Base-by-base conservation (phyloP, 495 filamentous ascomycete genomes). In the Neurospora sp. region DNA sequence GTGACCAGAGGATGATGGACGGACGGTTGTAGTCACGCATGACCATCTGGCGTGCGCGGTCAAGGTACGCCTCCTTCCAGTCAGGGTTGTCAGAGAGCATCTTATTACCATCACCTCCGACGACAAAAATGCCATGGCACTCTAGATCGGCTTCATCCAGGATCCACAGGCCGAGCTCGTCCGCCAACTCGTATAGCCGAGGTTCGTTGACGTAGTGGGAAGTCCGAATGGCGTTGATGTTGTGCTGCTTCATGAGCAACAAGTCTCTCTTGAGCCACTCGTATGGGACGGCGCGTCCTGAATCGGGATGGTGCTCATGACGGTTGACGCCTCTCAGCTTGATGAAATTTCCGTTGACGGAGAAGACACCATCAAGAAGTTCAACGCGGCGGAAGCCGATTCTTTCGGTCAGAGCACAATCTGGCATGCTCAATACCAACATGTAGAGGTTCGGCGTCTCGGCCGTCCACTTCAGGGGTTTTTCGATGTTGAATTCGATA, bases 121-220 rank as follows among this genome's bases (percentile, higher is more conserved):
- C 84, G 39, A 83, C 80, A 66, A 85, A 86, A 59, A 92, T 89
- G 0, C 92, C 91, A 72, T 92, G 91, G 74, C 90, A 92, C 80
- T 92, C 91, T 0, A 93, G 85, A 77, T 93, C 91, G 0, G 89
- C 89, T 79, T 93, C 91, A 70, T 92, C 90, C 72, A 93, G 84
- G 17, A 93, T 85, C 84, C 89, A 93, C 21, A 93, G 81, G 0
- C 91, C 91, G 42, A 92, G 81, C 76, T 92, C 88, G 73, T 93
- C 90, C 34, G 88, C 86, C 7, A 93, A 81, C 34, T 90, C 88
- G 73, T 91, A 90, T n/a, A 92, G 81, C 21, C 79, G 80, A 2
- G 84, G 79, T 73, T 92, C 86, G 69, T 90, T 88, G 24, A 87
- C 86, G 73, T 92, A 89, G 75, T 92, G 90, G 6, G 85, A 89